Conservation (phyloP, 75 land plant species). For the Pseudotsuga menziesii region DNA sequence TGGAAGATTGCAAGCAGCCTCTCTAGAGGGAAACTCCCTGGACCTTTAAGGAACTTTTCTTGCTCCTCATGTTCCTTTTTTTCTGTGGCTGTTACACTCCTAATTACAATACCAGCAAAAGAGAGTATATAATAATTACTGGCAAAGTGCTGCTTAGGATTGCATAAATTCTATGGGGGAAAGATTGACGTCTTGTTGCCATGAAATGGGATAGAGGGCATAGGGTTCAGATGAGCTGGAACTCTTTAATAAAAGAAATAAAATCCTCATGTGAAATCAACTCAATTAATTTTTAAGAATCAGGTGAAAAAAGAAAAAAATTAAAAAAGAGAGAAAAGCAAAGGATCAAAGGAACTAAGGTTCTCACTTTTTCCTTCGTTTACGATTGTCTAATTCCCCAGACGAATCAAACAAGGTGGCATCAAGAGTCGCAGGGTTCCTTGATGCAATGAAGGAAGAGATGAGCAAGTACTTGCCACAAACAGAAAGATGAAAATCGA, state of each 20-base stretch:
- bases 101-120: conserved; percentile 11
- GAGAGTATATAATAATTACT: neutral
- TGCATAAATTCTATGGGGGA: no score
- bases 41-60: no score
- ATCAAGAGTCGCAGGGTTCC: conserved; percentile 97
- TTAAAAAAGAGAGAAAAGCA: neutral
- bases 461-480: conserved; percentile 93
- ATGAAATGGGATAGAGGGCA: no score
- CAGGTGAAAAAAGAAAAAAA: no score
- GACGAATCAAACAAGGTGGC: conserved; percentile 89
- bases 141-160: no score
- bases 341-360: neutral
- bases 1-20: conserved; percentile 89
- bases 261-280: neutral
- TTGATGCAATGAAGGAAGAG: conserved; percentile 94
- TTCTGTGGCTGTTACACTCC: conserved; percentile 61
- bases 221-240: neutral
- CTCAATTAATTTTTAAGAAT: neutral
- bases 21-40: conserved; percentile 23
- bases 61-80: no score
- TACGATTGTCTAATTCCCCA: conserved; percentile 49
- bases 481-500: conserved; percentile 75
- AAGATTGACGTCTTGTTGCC: no score
- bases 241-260: neutral
- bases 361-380: conserved; percentile 66